phyloP scores from a whole-genome alignment of 768 basidiomycete genomes.

The Pisolithus orientalis region DNA sequence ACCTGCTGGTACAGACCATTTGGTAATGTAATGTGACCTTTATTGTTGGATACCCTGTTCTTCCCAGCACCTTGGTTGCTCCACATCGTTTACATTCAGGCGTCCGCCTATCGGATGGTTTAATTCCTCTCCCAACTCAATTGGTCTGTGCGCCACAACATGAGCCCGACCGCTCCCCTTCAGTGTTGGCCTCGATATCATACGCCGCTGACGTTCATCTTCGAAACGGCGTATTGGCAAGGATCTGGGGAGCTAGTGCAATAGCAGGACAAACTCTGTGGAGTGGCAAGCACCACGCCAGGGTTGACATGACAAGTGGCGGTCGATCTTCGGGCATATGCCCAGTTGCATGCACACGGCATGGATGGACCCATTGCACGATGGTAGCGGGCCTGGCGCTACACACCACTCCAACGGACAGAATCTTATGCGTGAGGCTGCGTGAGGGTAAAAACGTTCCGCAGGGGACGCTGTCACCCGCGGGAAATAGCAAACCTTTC shows the following conservation, averaged over 20 bases:
- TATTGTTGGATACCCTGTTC: neutral
- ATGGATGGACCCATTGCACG: neutral
- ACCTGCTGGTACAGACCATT: conserved; percentile 19
- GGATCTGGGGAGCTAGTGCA: neutral
- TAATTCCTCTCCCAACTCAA: neutral
- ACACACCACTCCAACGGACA: neutral
- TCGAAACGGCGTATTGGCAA: neutral
- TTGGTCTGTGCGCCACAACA: conserved; percentile 1
- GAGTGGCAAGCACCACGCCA: neutral
- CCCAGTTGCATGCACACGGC: neutral
- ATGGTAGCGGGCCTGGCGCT: neutral
- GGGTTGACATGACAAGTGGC: neutral
- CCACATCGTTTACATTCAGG: no score
- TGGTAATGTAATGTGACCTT: conserved; percentile 17
- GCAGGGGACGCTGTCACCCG: neutral
- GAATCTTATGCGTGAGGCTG: neutral
- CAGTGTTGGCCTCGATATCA: neutral
- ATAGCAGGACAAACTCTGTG: neutral
- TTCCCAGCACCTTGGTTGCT: neutral
- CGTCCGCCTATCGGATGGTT: neutral
- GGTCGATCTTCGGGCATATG: neutral
- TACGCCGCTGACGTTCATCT: neutral
- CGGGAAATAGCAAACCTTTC: neutral
- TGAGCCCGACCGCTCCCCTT: neutral
- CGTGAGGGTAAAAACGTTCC: neutral